Evolutionary conservation across 2,329 filamentous ascomycete genomes (phyloP), one percentile per base, ranked within the genome.

Genomic region (Rutstroemia sp.): DNA sequence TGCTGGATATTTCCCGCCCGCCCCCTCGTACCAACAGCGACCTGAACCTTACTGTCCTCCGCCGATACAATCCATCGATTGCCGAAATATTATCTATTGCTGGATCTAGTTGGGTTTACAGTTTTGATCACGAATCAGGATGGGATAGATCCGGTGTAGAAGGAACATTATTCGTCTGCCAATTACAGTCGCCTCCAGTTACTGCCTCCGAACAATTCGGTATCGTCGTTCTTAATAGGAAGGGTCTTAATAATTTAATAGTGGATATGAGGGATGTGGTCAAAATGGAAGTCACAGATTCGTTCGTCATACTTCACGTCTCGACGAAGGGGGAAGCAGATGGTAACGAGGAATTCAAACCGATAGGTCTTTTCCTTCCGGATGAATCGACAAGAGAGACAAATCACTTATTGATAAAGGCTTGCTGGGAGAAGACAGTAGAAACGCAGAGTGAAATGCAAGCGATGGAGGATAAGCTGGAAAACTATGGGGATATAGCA

Each of bases 121-220:
- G 80, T 49, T 94, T 95, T 74, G 82, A 79, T 60, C 77, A 82
- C 48, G 72, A 77, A 4, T 78, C 82, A 2, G 75, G 80, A 52
- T 97, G 94, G 94, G 88, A 94, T 69, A 95, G 95, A 75, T 82
- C 81, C 47, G 88, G 86, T 56, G 80, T 92, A 10, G 92, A 96
- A 72, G 94, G 94, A 41, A 88, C 90, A 12, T 76, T 97, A 62
- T 99, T 97, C 71, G 82, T 97, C 53, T 95, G 89, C 75, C 80
- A 87, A 61, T 78, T 82, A 67, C 71, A 73, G 42, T 60, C 64
- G 19, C 67, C 59, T 62, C 67, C 55, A 63, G 77, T 73, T 60
- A 74, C 49, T 39, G 65, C 37, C 58, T 72, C 60, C 75, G 65
- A 64, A 69, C 59, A 64, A 39, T 64, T 76, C 21, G 83, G 83